Conservation (phyloP, 768 basidiomycete species). For the Mycena rosella region DNA sequence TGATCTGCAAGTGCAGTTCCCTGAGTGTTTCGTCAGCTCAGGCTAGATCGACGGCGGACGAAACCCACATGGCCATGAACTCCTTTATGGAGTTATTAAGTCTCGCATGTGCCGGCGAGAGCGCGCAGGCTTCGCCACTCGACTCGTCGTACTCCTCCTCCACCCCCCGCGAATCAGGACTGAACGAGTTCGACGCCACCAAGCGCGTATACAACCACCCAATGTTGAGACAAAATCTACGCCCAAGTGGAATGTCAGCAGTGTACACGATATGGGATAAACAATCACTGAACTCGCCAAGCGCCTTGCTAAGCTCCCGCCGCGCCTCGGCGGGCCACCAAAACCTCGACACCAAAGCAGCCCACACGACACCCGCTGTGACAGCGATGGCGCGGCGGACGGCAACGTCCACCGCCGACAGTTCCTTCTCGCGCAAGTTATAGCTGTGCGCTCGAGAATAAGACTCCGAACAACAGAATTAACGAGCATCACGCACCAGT, state of each 20-base stretch:
- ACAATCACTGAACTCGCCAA: conserved; percentile 78
- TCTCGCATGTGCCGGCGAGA: conserved; percentile 52
- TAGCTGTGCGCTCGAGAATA: conserved; percentile 62
- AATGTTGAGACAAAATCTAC: conserved; percentile 91
- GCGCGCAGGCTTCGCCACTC: conserved; percentile 44
- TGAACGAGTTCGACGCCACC: conserved; percentile 87
- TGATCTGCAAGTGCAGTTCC: conserved; percentile 95
- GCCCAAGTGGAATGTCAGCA: neutral
- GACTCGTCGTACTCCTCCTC: conserved; percentile 45
- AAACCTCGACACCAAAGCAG: conserved; percentile 85
- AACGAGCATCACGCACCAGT: conserved; percentile 57
- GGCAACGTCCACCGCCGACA: conserved; percentile 78
- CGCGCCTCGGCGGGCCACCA: conserved; percentile 98
- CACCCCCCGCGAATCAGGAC: conserved; percentile 58
- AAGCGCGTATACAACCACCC: conserved; percentile 96
- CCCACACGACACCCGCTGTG: conserved; percentile 89
- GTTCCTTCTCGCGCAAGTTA: conserved; percentile 75
- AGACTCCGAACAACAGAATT: neutral
- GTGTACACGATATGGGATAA: conserved; percentile 2
- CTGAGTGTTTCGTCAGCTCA: conserved; percentile 52
- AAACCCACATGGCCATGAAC: conserved; percentile 91
- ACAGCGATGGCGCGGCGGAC: conserved; percentile 85
- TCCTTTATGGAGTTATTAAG: conserved; percentile 79
- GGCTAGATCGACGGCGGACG: neutral
- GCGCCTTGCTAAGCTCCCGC: conserved; percentile 83